Evolutionary conservation across 805 yeast species (phyloP), one percentile per base, ranked within the genome.

Genomic region (Kuraishia hungarica): DNA sequence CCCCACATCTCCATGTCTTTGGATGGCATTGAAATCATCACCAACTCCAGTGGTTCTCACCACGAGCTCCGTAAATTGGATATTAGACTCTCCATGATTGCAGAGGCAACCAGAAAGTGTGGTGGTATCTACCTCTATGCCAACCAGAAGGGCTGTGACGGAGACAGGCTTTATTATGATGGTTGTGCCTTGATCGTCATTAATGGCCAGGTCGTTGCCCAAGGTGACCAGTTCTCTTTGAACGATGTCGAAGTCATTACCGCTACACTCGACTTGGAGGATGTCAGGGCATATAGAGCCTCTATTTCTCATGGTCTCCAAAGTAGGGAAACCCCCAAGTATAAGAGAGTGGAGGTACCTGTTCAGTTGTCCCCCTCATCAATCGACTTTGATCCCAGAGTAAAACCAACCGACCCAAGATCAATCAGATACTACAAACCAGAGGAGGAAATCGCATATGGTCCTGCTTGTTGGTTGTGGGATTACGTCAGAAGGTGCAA

Each of bases 401-500:
- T 88, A 11, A 68, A 64, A 11, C 97, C 97, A 20, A 71, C 94
- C 0, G 64, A 65, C 21, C 64, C 79, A 1, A 67, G 70, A 22
- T 75, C 73, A 4, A 76, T 86, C 50, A 77, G 76, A 46, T 86
- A 87, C 63, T 96, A 88, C 69, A 65, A 74, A 1, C 97, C 99
- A 2, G 96, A 92, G 64, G 97, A 94, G 71, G 99, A 94, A 70
- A 93, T 94, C 60, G 97, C 98, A 0, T 74, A 89, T 50, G 99
- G 99, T 0, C 99, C 99, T 0, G 99, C 99, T 0, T 94, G 99
- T 69, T 94, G 99, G 99, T 71, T 94, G 59, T 94, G 99, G 99
- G 99, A 94, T 69, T 94, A 94, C 65, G 77, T 94, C 56, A 81
- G 99, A 68, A 80, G 99, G 60, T 89, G 96, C 61, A 82, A 82